Conservation (phyloP, 306 rosid species). For the Quercus engelmannii region DNA sequence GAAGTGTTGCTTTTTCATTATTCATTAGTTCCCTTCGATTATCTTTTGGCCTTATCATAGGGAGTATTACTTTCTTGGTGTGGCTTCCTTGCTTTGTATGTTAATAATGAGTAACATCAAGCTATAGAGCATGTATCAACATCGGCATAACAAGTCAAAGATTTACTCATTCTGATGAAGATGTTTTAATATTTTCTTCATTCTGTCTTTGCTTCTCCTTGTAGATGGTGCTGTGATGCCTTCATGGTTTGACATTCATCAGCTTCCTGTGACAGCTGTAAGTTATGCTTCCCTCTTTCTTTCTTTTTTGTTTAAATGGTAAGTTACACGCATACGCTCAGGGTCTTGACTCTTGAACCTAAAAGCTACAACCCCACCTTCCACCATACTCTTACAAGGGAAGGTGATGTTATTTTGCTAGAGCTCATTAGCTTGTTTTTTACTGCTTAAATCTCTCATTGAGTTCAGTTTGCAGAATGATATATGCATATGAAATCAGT, state of each 20-base stretch:
- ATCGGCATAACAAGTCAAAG: background rate
- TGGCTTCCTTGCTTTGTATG: background rate
- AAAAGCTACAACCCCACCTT: background rate
- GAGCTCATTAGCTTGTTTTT: background rate
- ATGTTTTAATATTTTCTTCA: background rate
- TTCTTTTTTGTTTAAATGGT: background rate
- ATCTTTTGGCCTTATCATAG: background rate
- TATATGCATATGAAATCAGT: background rate
- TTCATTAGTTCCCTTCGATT: background rate
- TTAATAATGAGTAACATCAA: background rate
- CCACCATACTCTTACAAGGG: no score
- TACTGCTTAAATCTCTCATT: background rate
- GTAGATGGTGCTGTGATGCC: conserved; percentile 74
- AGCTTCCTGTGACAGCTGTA: conserved; percentile 72
- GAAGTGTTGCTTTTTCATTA: background rate
- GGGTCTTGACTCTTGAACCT: background rate
- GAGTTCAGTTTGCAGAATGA: background rate
- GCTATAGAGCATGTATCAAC: background rate
- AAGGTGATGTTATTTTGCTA: no score
- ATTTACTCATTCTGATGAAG: background rate
- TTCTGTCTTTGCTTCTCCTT: conserved; percentile 24
- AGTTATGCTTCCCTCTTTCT: conserved; percentile 28
- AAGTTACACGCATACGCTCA: no score
- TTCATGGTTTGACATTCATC: conserved; percentile 87
- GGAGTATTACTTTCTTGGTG: background rate